Evolutionary conservation across 768 basidiomycete genomes (phyloP), one percentile per base, ranked within the genome.

Genomic region (Rhodotorula kratochvilovae): DNA sequence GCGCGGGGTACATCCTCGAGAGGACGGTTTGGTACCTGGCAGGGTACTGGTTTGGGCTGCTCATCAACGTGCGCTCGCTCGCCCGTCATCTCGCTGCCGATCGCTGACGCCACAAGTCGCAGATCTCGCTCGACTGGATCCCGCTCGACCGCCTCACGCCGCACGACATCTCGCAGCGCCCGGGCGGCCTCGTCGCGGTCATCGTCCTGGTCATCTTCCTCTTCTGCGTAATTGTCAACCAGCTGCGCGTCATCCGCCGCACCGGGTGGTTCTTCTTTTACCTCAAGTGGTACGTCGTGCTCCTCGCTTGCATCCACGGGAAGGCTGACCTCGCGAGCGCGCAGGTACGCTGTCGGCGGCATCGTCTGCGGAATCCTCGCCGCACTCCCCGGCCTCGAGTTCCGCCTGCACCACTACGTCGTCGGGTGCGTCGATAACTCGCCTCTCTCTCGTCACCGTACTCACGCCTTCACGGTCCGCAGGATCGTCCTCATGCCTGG

Each of bases 401-500:
- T 91, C 55, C 85, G 91, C 46, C 74, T 92, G 33, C 92, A 94
- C 76, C 92, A 93, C 79, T 93, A 92, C 77, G 85, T 93, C 63
- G 82, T 89, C 36, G 85, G 88, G 72, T 74, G 11, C 23, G 72
- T 61, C 11, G 23, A 33, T 3, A n/a, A n/a, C n/a, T 61, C 42
- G 15, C 1, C 48, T 33, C 39, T 36, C 35, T n/a, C 43, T 31
- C 27, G 4, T 1, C 48, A 31, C 10, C 27, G 23, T 43, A 2
- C 54, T 55, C 12, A 55, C 54, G 25, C 19, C 12, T 21, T 21
- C 16, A 7, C 2, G 19, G 19, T 17, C 33, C 42, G 23, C 53
- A 74, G 73, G 7, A 88, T 92, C 79, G 83, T 85, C 17, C 83
- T 92, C 61, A 84, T 92, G 42, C 90, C 91, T 43, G 87, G 86